Conservation (phyloP, 78 protist species). For the Anaeramoeba flamelloides region DNA sequence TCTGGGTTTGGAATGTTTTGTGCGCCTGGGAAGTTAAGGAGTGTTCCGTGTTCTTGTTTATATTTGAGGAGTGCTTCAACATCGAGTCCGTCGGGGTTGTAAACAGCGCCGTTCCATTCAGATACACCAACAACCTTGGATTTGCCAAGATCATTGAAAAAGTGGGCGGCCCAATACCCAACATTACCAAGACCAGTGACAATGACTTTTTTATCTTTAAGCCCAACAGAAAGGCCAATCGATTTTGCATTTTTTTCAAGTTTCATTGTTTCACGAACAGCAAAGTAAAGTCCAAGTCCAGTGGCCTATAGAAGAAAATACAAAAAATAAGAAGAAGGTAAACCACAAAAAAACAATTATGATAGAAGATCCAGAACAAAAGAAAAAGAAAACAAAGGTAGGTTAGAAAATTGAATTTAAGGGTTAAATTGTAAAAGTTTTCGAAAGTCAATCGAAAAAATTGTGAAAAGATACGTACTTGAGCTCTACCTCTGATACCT, state of each 20-base stretch:
- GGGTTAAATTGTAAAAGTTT: too few species aligned
- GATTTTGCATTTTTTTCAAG: background rate
- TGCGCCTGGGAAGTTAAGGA: background rate
- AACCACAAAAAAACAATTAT: too few species aligned
- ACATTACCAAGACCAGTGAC: conserved; percentile 77
- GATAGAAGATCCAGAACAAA: too few species aligned
- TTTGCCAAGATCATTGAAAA: conserved; percentile 38
- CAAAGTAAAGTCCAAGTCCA: conserved; percentile 72
- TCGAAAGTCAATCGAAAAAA: too few species aligned
- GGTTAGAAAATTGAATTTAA: too few species aligned
- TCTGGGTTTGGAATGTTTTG: background rate
- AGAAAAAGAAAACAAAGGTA: too few species aligned
- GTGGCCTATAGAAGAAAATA: too few species aligned
- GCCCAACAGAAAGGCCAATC: conserved; percentile 1
- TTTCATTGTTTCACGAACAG: conserved; percentile 34
- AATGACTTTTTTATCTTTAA: conserved; percentile 35
- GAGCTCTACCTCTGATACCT: conserved; percentile 73
- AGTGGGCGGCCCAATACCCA: conserved; percentile 59
- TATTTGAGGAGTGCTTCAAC: conserved; percentile 29
- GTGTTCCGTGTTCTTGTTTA: background rate
- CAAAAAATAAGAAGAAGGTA: too few species aligned
- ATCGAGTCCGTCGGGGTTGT: conserved; percentile 46
- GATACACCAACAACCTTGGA: conserved; percentile 54
- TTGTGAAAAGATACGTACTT: too few species aligned
- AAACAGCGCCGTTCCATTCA: conserved; percentile 52